Base-by-base conservation (phyloP, 176 grass and related monocot species). In the Pontederia paniculata region DNA sequence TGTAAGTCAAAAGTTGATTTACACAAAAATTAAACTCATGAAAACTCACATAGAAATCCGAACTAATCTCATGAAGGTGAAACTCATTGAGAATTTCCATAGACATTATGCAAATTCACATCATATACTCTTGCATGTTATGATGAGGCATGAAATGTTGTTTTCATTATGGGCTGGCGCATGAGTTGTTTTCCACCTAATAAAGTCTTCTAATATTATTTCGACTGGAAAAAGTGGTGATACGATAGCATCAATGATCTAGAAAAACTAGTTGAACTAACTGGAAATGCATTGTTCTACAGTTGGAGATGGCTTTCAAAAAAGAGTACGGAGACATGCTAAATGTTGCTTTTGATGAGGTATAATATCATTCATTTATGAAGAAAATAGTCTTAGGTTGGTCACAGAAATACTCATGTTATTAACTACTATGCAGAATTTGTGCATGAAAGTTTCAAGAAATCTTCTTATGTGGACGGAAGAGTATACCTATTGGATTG, bases 271-370 rank as follows among this genome's bases (percentile, higher is more conserved):
- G 17, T 42, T 14, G 19, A 52, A 52, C 69, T 53, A 37, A 72
- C 47, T 50, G 37, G 13, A 43, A 7, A 21, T 3, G 25, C 45
- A 21, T 55, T 46, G 22, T 74, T 60, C 58, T 73, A 60, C 71
- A 97, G 91, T 67, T 97, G 82, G 91, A 97, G 72, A 80, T 90
- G 78, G 86, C 91, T 11, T 74, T 89, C 55, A 90, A 87, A 86
- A 90, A 82, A 76, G 82, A 90, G 68, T 87, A 90, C 3, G 86
- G 91, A 46, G 86, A 97, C 70, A 56, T 71, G 54, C 57, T 45
- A 73, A 77, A 98, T 74, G 62, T 68, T 53, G 65, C 69, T 60
- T 53, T 70, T 45, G 65, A 82, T 74, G 86, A 88, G 86, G 93
- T 91, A 77, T 56, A 1, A 73, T 20, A 66, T 25, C 28, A 37